A percentile compares a stretch with the other conserved stretches of the same genome.
phyloP scores from a whole-genome alignment of 768 basidiomycete species.

The Tylopilus cervinicoccineus region DNA sequence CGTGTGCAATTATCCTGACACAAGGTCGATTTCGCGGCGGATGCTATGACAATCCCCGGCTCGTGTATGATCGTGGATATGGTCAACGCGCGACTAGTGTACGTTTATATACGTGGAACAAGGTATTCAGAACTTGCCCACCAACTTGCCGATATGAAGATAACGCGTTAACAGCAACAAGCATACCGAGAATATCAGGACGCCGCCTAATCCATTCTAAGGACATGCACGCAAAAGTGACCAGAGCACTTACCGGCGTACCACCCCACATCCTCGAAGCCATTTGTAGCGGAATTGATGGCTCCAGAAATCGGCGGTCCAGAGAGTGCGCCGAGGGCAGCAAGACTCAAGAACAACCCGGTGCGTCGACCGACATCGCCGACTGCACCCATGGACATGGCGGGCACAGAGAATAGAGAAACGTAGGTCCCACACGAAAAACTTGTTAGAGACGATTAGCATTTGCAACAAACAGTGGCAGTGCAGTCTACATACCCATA shows the following conservation, averaged over 20 bases:
- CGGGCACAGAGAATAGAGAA: conserved; percentile 51
- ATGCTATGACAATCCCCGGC: background rate
- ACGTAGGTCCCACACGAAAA: conserved; percentile 62
- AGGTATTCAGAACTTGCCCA: conserved; percentile 38
- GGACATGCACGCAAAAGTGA: background rate
- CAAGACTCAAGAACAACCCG: conserved; percentile 60
- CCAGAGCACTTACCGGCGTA: conserved; percentile 37
- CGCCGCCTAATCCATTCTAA: conserved; percentile 25
- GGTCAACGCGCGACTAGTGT: background rate
- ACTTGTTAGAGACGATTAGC: conserved; percentile 28
- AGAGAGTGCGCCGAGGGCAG: conserved; percentile 57
- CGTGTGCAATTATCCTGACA: no score
- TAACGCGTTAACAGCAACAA: conserved; percentile 39
- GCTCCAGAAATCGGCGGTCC: conserved; percentile 76
- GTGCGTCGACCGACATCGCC: conserved; percentile 61
- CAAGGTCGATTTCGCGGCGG: no score
- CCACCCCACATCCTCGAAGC: conserved; percentile 34
- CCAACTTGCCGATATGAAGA: conserved; percentile 36
- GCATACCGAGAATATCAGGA: conserved; percentile 39
- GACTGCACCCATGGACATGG: conserved; percentile 56
- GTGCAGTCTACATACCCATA: conserved; percentile 52
- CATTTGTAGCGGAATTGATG: conserved; percentile 49
- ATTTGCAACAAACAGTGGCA: accelerated
- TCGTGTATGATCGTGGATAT: background rate
- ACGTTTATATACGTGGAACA: background rate